Conservation (phyloP, 148 eudicot species). For the Tetragonia tetragonoides region DNA sequence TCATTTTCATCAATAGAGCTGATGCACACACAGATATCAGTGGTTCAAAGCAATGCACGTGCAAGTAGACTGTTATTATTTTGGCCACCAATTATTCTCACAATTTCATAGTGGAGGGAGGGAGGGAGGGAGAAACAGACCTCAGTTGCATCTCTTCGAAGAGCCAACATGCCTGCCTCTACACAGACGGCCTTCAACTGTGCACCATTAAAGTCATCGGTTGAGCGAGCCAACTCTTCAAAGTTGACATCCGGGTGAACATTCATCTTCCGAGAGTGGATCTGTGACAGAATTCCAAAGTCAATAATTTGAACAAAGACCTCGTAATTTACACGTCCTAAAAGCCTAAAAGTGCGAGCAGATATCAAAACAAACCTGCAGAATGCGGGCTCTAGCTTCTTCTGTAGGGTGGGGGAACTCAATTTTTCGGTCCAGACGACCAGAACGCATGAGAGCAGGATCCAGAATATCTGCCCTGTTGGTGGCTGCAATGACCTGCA, state of each 20-base stretch:
- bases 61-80: too few relatives aligned
- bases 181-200: constrained; percentile 97
- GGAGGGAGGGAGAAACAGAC: constrained; percentile 26
- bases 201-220: constrained; percentile 96
- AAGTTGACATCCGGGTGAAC: constrained; percentile 97
- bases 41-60: too few relatives aligned
- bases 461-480: constrained; percentile 95
- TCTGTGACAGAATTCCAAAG: constrained; percentile 36
- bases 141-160: constrained; percentile 98
- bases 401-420: constrained; percentile 99
- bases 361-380: constrained; percentile 52
- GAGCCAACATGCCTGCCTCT: constrained; percentile 97
- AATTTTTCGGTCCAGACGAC: constrained; percentile 95
- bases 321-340: too few relatives aligned
- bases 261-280: constrained; percentile 97
- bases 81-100: neutral
- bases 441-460: constrained; percentile 96
- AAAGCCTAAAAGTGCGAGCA: neutral
- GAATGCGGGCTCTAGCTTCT: constrained; percentile 93
- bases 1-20: neutral
- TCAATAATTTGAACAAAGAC: neutral
- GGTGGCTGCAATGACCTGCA: constrained; percentile 93
- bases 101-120: neutral
- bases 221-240: constrained; percentile 93
- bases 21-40: neutral